phyloP scores from a whole-genome alignment of 345 rosid species.

The Brassica carinata region DNA sequence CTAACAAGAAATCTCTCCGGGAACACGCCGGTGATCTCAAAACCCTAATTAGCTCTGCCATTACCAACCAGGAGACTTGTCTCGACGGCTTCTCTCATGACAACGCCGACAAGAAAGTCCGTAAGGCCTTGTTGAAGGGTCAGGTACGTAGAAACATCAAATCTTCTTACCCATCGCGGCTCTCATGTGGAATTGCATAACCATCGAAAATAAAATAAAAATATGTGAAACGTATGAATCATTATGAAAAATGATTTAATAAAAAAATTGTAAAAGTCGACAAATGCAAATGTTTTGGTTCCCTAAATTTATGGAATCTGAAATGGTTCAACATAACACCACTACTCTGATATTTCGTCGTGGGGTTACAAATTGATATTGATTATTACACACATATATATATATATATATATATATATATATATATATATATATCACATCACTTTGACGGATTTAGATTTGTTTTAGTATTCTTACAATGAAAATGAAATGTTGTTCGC shows the following conservation, averaged over 20 bases:
- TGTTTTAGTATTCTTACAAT: not conserved
- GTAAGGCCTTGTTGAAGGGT: slow-evolving; percentile 48
- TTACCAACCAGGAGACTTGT: slow-evolving; percentile 87
- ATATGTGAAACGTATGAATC: not conserved
- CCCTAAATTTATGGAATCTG: not conserved
- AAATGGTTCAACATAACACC: not conserved
- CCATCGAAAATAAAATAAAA: not conserved
- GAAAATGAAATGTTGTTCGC: slow-evolving; percentile 19
- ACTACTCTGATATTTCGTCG: not conserved
- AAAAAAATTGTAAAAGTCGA: not conserved
- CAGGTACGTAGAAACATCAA: slow-evolving; percentile 29
- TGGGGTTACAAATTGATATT: not conserved
- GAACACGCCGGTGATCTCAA: slow-evolving; percentile 83
- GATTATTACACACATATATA: not conserved
- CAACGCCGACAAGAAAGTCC: slow-evolving; percentile 56
- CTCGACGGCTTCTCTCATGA: slow-evolving; percentile 92
- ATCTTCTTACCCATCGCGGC: not conserved
- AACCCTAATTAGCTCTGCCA: slow-evolving; percentile 80
- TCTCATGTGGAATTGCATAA: not conserved
- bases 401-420: too few relatives aligned
- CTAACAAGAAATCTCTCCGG: slow-evolving; percentile 57
- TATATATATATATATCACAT: not conserved
- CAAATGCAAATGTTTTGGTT: slow-evolving; percentile 11
- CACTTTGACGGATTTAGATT: not conserved
- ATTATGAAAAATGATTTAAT: not conserved